Conservation (phyloP, 495 filamentous ascomycete species). For the Peziza echinospora region DNA sequence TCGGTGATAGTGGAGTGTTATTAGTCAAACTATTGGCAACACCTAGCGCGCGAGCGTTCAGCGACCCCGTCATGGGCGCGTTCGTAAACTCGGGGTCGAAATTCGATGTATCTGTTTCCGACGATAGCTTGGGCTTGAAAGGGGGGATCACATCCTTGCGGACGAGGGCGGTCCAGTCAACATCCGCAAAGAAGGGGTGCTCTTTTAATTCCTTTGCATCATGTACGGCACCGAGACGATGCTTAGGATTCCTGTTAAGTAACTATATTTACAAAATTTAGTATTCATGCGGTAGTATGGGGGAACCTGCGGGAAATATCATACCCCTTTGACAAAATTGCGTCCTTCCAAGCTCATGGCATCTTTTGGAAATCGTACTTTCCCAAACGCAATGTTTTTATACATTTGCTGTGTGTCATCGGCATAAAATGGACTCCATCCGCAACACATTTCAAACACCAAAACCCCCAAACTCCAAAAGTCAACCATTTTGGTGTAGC, state of each 20-base stretch:
- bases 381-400: slow-evolving; percentile 98
- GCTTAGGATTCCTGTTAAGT: slow-evolving; percentile 89
- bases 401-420: slow-evolving; percentile 99
- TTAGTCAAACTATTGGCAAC: slow-evolving; percentile 53
- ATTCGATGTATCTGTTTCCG: slow-evolving; percentile 85
- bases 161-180: slow-evolving; percentile 70
- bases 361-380: slow-evolving; percentile 87
- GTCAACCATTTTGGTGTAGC: slow-evolving; percentile 99
- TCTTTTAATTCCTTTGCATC: slow-evolving; percentile 90
- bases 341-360: slow-evolving; percentile 81
- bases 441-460: slow-evolving; percentile 99
- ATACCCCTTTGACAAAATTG: slow-evolving; percentile 81
- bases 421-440: slow-evolving; percentile 97
- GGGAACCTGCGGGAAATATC: neutral
- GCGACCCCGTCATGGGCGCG: slow-evolving; percentile 55
- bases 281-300: neutral
- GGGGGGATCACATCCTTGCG: slow-evolving; percentile 89
- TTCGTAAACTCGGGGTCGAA: slow-evolving; percentile 98
- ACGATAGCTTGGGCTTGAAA: slow-evolving; percentile 93
- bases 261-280: slow-evolving; percentile 22
- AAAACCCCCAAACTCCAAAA: slow-evolving; percentile 97
- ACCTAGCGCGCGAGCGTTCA: slow-evolving; percentile 72
- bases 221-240: slow-evolving; percentile 70
- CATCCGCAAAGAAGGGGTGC: slow-evolving; percentile 83
- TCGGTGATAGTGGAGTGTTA: slow-evolving; percentile 75